These are phyloP conservation scores for Retiboletus flavoniger DNA, from an alignment of 1,284 basidiomycete species.

Conservation along the genomic window DNA sequence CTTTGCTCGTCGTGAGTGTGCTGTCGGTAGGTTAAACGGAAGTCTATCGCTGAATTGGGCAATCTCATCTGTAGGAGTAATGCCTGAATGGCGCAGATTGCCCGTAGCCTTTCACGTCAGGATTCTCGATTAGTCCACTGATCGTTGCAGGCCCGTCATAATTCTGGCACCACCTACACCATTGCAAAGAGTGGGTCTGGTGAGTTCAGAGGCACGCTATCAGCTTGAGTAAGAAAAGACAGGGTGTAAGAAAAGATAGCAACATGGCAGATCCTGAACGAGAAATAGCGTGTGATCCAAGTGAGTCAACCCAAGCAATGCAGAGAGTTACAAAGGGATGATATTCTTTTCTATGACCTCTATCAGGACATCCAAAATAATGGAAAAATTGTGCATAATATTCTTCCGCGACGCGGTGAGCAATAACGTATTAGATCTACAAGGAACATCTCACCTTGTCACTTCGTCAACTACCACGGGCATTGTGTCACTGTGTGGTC, in stretches of 20 bases:
- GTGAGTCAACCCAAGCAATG: slow-evolving; percentile 50
- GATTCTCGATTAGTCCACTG: not conserved
- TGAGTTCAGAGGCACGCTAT: not conserved
- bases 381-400: slow-evolving; percentile 24
- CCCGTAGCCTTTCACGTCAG: slow-evolving; percentile 7
- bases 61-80: slow-evolving; percentile 5
- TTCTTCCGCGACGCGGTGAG: not conserved
- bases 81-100: not conserved
- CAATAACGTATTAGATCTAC: not conserved
- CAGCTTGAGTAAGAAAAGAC: not conserved
- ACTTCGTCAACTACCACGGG: too few species aligned
- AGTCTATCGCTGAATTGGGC: not conserved
- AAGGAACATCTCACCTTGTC: too few species aligned
- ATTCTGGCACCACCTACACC: not conserved
- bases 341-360: slow-evolving; percentile 40
- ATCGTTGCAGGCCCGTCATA: slow-evolving; percentile 9
- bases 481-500: too few species aligned
- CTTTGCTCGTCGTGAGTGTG: not conserved
- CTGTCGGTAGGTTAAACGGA: not conserved
- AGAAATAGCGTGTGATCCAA: slow-evolving; percentile 2
- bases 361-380: slow-evolving; percentile 42
- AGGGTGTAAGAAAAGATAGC: not conserved
- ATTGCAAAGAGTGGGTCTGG: slow-evolving; percentile 13
- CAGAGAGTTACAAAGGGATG: slow-evolving; percentile 48
- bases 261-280: slow-evolving; percentile 7